Evolutionary conservation across 139 green algal genomes (phyloP).

Genomic region (Tetraselmis striata): DNA sequence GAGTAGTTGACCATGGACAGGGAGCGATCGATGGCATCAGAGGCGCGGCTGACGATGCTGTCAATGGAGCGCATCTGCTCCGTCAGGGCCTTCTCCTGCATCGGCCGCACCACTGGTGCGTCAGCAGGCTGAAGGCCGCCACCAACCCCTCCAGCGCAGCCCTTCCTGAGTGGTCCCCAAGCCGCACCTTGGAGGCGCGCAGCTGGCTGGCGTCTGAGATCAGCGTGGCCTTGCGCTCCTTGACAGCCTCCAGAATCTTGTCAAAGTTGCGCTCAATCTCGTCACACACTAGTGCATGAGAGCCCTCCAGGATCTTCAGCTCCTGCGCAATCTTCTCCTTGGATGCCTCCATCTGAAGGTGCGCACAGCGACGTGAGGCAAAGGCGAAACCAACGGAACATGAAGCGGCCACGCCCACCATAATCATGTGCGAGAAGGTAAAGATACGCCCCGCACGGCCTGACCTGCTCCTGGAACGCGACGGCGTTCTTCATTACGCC

Average conservation of each 20-base stretch:
- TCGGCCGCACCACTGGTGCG: no score
- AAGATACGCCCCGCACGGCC: no score
- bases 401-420: no score
- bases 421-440: no score
- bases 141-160: background rate
- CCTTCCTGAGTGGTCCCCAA: no score
- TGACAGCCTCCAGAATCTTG: background rate
- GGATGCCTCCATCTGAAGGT: background rate
- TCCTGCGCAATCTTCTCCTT: background rate
- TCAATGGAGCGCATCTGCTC: background rate
- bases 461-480: background rate
- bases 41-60: background rate
- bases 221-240: background rate
- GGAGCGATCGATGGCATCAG: background rate
- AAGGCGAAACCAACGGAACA: no score
- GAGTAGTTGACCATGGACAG: background rate
- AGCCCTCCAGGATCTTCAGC: background rate
- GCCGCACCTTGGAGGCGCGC: background rate
- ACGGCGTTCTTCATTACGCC: background rate
- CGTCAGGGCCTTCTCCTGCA: background rate
- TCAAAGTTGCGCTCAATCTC: background rate
- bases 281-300: background rate
- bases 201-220: background rate
- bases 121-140: no score
- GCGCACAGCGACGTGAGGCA: no score